Evolutionary conservation across 768 basidiomycete genomes (phyloP).

Genomic region (Termitomyces sp.): DNA sequence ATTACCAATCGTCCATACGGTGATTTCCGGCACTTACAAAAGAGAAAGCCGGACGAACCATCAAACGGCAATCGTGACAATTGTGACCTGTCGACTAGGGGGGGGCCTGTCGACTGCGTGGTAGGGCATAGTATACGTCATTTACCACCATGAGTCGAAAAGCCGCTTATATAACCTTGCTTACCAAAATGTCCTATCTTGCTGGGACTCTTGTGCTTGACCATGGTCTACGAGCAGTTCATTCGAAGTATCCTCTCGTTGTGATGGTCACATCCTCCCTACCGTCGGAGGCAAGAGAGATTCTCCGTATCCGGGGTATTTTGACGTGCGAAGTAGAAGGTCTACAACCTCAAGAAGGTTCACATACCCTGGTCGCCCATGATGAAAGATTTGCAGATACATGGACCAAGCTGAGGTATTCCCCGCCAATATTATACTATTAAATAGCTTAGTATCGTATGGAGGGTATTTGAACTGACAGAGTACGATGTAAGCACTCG

Average conservation of each 20-base stretch:
- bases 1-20: too few species aligned
- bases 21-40: too few species aligned
- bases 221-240: slow-evolving; percentile 47
- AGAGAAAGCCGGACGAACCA: too few species aligned
- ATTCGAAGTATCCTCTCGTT: slow-evolving; percentile 71
- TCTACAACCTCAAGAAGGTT: slow-evolving; percentile 47
- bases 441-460: background rate
- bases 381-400: slow-evolving; percentile 63
- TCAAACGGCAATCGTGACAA: too few species aligned
- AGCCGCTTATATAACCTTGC: slow-evolving; percentile 71
- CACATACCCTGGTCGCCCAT: slow-evolving; percentile 36
- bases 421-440: background rate
- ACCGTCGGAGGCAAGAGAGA: slow-evolving; percentile 42
- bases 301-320: slow-evolving; percentile 56
- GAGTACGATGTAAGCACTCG: slow-evolving; percentile 60
- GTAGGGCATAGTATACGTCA: too few species aligned
- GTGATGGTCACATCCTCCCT: slow-evolving; percentile 70
- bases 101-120: too few species aligned
- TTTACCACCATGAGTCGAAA: slow-evolving; percentile 29
- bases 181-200: slow-evolving; percentile 71
- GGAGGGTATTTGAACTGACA: slow-evolving; percentile 59
- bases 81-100: too few species aligned
- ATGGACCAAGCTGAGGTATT: slow-evolving; percentile 69
- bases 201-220: slow-evolving; percentile 61
- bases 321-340: slow-evolving; percentile 53